Evolutionary conservation across 2,329 filamentous ascomycete genomes (phyloP), one percentile per base, ranked within the genome.

Genomic region (Tolypocladium sp.): DNA sequence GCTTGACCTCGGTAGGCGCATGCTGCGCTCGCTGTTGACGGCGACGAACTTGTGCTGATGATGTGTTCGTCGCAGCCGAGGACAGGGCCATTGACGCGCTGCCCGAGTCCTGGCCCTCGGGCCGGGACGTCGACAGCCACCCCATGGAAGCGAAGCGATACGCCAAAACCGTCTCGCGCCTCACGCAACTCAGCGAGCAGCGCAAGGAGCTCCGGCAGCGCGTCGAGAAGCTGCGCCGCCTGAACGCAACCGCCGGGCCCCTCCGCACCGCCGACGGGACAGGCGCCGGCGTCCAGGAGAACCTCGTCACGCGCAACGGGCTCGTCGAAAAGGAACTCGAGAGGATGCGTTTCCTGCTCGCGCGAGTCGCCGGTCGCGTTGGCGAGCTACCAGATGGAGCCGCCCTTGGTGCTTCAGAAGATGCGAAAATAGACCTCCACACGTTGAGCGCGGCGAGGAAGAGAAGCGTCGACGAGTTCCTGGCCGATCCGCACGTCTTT

Each of bases 251-350:
- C 4, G 70, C 89, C 2, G 74, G 75, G 40, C 83, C 83, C 0
- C 63, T 67, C 30, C 59, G 60, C 51, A 69, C 62, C 20, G 62
- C 57, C 10, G 66, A 68, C 4, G 40, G 71, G 66, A 52, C 55
- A 4, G 64, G 73, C 64, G 62, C 71, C 63, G 65, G 72, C 9
- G 73, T 88, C 8, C 88, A 91, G 69, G 80, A 83, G 60, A 90
- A 90, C 68, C 70, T 91, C 4, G 78, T 88, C 1, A 86, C 84
- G 56, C 81, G 82, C 38, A 82, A 87, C 67, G 84, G 86, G 1
- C 80, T 85, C 55, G 70, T 91, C 12, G 87, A 87, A 68, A 76
- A 75, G 57, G 88, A 91, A 71, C 74, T 91, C 58, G 82, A 86
- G 69, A 81, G 80, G 62, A 89, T 87, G 80, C 80, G 85, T 40